These are phyloP conservation scores for Taxillus chinensis DNA, from an alignment of 164 flowering plant genomes.

Conservation along the genomic window DNA sequence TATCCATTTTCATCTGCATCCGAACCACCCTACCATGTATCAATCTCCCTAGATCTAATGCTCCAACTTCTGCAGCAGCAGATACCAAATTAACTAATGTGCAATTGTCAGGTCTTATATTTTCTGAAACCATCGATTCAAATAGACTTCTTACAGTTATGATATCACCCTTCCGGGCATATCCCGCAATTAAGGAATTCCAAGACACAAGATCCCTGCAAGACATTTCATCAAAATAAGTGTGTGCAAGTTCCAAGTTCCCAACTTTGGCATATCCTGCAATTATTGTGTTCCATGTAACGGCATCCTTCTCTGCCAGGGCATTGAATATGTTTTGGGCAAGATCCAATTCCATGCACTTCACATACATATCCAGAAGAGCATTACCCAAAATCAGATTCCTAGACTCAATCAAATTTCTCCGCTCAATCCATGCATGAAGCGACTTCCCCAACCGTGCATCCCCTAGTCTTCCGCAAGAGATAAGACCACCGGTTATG, in stretches of 20 bases:
- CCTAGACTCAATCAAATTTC: slow-evolving; percentile 6
- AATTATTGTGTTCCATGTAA: slow-evolving; percentile 50
- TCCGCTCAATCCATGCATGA: slow-evolving; percentile 41
- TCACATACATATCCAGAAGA: slow-evolving; percentile 53
- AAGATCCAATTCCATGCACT: slow-evolving; percentile 27
- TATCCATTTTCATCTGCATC: slow-evolving; percentile 20
- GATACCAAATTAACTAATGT: slow-evolving; percentile 25
- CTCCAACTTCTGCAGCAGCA: slow-evolving; percentile 27
- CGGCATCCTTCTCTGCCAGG: slow-evolving; percentile 22
- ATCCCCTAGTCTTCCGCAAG: slow-evolving; percentile 26
- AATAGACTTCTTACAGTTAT: slow-evolving; percentile 17
- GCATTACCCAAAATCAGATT: slow-evolving; percentile 39
- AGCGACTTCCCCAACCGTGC: slow-evolving; percentile 29
- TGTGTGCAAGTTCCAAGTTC: slow-evolving; percentile 24
- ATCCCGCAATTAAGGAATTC: slow-evolving; percentile 42
- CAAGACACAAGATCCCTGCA: slow-evolving; percentile 38
- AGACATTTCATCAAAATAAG: slow-evolving; percentile 30
- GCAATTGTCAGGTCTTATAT: slow-evolving; percentile 23
- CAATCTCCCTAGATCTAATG: slow-evolving; percentile 29
- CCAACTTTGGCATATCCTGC: slow-evolving; percentile 36
- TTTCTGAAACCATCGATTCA: slow-evolving; percentile 20
- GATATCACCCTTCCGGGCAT: slow-evolving; percentile 23
- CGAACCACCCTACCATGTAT: slow-evolving; percentile 33
- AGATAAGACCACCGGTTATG: slow-evolving; percentile 32
- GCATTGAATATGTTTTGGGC: slow-evolving; percentile 29